A percentile compares a stretch with the other conserved stretches of the same genome.
Conservation (phyloP, 805 yeast species). For the Tetrapisispora nanseiensis region DNA sequence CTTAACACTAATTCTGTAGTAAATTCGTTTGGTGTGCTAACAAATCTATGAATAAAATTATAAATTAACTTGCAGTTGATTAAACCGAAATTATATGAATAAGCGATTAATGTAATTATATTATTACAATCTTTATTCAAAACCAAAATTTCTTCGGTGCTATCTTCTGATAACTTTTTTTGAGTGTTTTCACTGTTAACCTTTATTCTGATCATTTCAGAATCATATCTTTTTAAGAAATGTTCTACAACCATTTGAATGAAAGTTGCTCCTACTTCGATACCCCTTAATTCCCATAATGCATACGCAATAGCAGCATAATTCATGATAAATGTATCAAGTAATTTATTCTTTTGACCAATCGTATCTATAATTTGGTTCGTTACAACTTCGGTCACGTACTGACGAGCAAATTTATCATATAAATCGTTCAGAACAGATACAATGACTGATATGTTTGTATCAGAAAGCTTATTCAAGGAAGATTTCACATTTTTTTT, state of each 20-base stretch:
- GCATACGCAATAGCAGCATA: conserved; percentile 74
- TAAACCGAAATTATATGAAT: conserved; percentile 68
- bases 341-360: conserved; percentile 49
- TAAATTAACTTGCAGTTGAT: conserved; percentile 66
- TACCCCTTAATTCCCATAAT: conserved; percentile 68
- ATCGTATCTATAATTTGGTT: conserved; percentile 56
- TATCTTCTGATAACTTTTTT: not conserved
- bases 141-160: conserved; percentile 6
- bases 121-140: conserved; percentile 48
- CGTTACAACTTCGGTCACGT: conserved; percentile 65
- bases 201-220: not conserved
- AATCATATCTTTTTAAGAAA: conserved; percentile 38
- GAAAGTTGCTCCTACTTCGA: conserved; percentile 81
- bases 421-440: conserved; percentile 58
- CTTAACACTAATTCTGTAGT: conserved; percentile 71
- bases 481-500: conserved; percentile 68
- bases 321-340: conserved; percentile 69
- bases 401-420: conserved; percentile 59
- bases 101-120: conserved; percentile 61
- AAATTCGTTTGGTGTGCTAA: conserved; percentile 49
- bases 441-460: conserved; percentile 63
- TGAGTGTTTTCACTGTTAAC: not conserved
- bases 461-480: conserved; percentile 80
- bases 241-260: conserved; percentile 71
- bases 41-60: conserved; percentile 54